Percentiles rank a stretch among this genome's conserved stretches.
Conservation (phyloP, 306 rosid genomes). For the Acacia acuminata region DNA sequence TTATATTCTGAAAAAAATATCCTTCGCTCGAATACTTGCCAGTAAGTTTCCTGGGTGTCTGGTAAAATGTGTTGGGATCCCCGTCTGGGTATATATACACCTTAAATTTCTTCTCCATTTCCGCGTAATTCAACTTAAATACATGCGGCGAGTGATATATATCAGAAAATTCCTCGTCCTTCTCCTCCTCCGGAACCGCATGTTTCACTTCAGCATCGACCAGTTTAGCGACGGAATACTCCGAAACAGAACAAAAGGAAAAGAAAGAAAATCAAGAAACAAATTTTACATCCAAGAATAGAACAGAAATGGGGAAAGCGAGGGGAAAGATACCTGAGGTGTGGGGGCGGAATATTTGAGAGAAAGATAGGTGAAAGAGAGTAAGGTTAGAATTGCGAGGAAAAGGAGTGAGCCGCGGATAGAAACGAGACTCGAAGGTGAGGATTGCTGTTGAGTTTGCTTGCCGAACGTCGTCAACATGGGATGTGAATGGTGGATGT, state of each 20-base stretch:
- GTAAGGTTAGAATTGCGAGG: slow-evolving; percentile 73
- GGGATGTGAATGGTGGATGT: slow-evolving; percentile 2
- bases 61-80: slow-evolving; percentile 87
- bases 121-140: slow-evolving; percentile 70
- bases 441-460: slow-evolving; percentile 43
- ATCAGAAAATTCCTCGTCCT: slow-evolving; percentile 36
- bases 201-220: slow-evolving; percentile 13
- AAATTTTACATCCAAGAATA: not conserved
- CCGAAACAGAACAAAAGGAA: not conserved
- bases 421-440: slow-evolving; percentile 48
- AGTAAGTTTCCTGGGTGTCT: slow-evolving; percentile 93
- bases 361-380: slow-evolving; percentile 75
- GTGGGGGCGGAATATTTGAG: slow-evolving; percentile 51
- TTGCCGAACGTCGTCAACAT: slow-evolving; percentile 55
- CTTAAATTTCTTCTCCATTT: slow-evolving; percentile 83
- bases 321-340: slow-evolving; percentile 40
- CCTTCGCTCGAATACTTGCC: slow-evolving; percentile 97
- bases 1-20: slow-evolving; percentile 86
- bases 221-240: slow-evolving; percentile 39
- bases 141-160: slow-evolving; percentile 71
- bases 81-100: slow-evolving; percentile 91
- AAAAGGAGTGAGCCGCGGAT: slow-evolving; percentile 65
- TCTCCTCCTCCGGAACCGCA: not conserved
- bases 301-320: not conserved
- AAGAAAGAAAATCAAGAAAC: not conserved